A percentile compares a stretch with the other conserved stretches of the same genome.
phyloP scores from a whole-genome alignment of 192 early-diverging fungal species.

The Chytriomyces confervae region DNA sequence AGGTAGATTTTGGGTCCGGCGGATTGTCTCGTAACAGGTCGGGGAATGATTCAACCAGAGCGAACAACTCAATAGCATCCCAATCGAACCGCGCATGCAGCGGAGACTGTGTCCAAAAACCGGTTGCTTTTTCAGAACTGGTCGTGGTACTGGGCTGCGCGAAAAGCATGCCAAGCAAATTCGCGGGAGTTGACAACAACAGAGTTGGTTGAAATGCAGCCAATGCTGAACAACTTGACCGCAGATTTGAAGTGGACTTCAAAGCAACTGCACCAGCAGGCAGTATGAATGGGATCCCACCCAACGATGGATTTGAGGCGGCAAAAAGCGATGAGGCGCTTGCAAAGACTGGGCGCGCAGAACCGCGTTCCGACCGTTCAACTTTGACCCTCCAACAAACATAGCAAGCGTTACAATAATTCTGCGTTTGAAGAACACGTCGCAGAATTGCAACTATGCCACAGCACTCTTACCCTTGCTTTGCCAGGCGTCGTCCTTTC shows the following conservation, averaged over 20 bases:
- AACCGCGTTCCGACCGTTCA: slow-evolving; percentile 41
- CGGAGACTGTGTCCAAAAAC: not conserved
- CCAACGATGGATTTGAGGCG: too few relatives aligned
- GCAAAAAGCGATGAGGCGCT: not conserved
- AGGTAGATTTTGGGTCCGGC: too few relatives aligned
- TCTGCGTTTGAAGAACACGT: slow-evolving; percentile 28
- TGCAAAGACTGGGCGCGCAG: slow-evolving; percentile 39
- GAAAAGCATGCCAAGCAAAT: not conserved
- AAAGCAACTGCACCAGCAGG: not conserved
- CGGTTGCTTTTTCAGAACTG: not conserved
- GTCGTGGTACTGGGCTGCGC: not conserved
- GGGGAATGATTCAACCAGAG: too few relatives aligned
- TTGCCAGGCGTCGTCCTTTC: slow-evolving; percentile 32
- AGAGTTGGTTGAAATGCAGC: too few relatives aligned
- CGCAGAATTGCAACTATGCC: not conserved
- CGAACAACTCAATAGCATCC: not conserved
- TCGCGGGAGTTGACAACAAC: not conserved
- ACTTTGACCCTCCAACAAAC: slow-evolving; percentile 41
- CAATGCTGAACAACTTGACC: too few relatives aligned
- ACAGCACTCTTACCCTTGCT: slow-evolving; percentile 35
- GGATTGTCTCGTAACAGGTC: too few relatives aligned
- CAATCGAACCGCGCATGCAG: not conserved
- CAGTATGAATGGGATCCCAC: not conserved
- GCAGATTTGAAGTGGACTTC: too few relatives aligned
- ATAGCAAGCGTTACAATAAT: slow-evolving; percentile 46